Evolutionary conservation across 108 stramenopile species (phyloP).

Genomic region (Stephanodiscus minutulus): DNA sequence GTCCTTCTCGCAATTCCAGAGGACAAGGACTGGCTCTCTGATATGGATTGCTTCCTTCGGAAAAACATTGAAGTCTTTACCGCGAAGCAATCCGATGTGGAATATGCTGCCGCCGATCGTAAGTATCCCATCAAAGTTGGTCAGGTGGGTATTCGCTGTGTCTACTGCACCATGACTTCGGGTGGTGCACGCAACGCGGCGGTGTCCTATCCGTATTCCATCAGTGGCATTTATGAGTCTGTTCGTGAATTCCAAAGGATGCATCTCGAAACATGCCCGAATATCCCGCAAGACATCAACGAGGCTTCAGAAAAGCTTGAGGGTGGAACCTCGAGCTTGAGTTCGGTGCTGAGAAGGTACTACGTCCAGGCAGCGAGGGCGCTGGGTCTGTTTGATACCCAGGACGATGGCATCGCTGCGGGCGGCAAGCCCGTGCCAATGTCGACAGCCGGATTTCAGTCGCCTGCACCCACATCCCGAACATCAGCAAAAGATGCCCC

Average conservation of each 20-base stretch:
- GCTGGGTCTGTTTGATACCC: slow-evolving; percentile 73
- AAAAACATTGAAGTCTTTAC: slow-evolving; percentile 82
- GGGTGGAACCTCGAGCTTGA: slow-evolving; percentile 70
- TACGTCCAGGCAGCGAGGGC: slow-evolving; percentile 79
- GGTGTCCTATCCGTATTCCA: slow-evolving; percentile 75
- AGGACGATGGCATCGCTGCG: slow-evolving; percentile 69
- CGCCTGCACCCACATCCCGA: slow-evolving; percentile 2
- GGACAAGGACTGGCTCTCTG: slow-evolving; percentile 87
- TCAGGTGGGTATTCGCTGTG: slow-evolving; percentile 84
- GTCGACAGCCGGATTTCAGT: slow-evolving; percentile 27
- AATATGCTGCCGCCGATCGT: slow-evolving; percentile 51
- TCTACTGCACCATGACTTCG: slow-evolving; percentile 64
- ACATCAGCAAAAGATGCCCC: slow-evolving; percentile 7
- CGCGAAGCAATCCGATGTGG: slow-evolving; percentile 67
- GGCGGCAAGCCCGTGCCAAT: slow-evolving; percentile 54
- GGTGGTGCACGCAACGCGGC: slow-evolving; percentile 51
- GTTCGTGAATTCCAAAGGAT: slow-evolving; percentile 83
- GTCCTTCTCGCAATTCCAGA: slow-evolving; percentile 79
- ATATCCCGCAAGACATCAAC: slow-evolving; percentile 56
- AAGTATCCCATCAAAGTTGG: slow-evolving; percentile 77
- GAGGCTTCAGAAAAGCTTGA: slow-evolving; percentile 46
- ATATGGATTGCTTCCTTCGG: slow-evolving; percentile 79
- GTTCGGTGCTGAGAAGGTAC: slow-evolving; percentile 80
- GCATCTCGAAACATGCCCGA: slow-evolving; percentile 74
- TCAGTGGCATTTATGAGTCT: slow-evolving; percentile 81